Evolutionary conservation across 257 asterid genomes (phyloP).

Genomic region (Solanum clarkiae): DNA sequence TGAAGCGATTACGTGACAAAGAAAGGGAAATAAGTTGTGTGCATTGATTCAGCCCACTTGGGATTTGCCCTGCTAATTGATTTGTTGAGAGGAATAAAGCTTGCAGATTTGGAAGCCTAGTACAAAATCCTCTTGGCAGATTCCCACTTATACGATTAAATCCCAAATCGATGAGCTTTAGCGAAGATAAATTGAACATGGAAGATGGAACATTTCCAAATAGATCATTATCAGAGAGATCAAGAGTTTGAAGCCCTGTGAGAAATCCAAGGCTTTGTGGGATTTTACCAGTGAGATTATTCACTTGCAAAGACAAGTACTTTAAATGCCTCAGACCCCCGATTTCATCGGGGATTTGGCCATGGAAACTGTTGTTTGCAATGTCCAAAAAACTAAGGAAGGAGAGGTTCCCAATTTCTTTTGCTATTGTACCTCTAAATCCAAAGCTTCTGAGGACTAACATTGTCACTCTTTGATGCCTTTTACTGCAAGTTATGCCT

Average conservation of each 20-base stretch:
- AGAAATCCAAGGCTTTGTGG: slow-evolving; percentile 7
- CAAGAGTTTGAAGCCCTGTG: not conserved
- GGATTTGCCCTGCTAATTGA: slow-evolving; percentile 3
- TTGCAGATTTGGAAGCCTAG: not conserved
- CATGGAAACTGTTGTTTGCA: not conserved
- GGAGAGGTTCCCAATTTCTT: not conserved
- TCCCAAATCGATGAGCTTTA: not conserved
- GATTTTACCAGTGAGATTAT: slow-evolving; percentile 1
- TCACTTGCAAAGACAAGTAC: not conserved
- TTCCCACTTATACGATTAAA: not conserved
- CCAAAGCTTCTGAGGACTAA: not conserved
- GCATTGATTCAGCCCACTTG: not conserved
- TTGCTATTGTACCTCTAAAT: not conserved
- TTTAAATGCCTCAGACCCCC: not conserved
- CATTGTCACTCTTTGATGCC: not conserved
- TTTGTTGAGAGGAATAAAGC: not conserved
- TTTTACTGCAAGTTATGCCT: not conserved
- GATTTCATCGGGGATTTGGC: not conserved
- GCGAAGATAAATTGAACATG: not conserved
- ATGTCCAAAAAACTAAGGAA: slow-evolving; percentile 5
- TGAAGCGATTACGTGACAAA: not conserved
- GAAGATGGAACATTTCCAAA: not conserved
- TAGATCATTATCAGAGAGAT: not conserved
- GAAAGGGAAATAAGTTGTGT: not conserved
- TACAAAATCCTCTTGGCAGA: not conserved